phyloP scores from a whole-genome alignment of 2,329 filamentous ascomycete species.

The Anthostomella pinea region DNA sequence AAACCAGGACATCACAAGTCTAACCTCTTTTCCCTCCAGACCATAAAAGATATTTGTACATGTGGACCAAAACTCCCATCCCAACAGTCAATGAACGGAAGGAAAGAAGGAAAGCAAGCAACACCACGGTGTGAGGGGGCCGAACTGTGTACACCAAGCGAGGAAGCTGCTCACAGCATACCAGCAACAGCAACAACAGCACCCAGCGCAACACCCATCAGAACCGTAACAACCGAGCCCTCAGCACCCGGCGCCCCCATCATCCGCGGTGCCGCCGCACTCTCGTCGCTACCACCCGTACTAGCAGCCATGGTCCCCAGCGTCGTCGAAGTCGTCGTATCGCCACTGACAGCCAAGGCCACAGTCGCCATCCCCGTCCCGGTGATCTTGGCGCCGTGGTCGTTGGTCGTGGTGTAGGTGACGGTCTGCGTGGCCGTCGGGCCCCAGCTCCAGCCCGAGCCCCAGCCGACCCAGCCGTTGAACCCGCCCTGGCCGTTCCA shows the following conservation, averaged over 20 bases:
- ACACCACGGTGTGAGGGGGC: too few relatives aligned
- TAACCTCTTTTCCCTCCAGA: too few relatives aligned
- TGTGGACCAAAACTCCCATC: too few relatives aligned
- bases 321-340: conserved; percentile 30
- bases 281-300: conserved; percentile 10
- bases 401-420: conserved; percentile 33
- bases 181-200: conserved; percentile 27
- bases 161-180: conserved; percentile 20
- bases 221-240: conserved; percentile 26
- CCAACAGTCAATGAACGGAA: too few relatives aligned
- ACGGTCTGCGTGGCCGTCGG: conserved; percentile 35
- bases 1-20: too few relatives aligned
- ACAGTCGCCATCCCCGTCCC: conserved; percentile 28
- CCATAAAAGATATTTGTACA: too few relatives aligned
- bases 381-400: conserved; percentile 28
- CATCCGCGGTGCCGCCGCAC: conserved; percentile 12
- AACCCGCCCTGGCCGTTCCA: conserved; percentile 35
- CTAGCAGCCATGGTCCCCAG: conserved; percentile 17
- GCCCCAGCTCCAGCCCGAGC: conserved; percentile 38
- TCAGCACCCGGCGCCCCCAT: conserved; percentile 15
- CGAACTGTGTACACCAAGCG: neutral
- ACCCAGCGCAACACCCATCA: conserved; percentile 28
- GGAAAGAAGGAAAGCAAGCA: too few relatives aligned
- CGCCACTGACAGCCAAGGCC: conserved; percentile 32
- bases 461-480: conserved; percentile 41